Evolutionary conservation across 257 asterid genomes (phyloP), one percentile per base, ranked within the genome.

Genomic region (Jaltomata sinuosa): DNA sequence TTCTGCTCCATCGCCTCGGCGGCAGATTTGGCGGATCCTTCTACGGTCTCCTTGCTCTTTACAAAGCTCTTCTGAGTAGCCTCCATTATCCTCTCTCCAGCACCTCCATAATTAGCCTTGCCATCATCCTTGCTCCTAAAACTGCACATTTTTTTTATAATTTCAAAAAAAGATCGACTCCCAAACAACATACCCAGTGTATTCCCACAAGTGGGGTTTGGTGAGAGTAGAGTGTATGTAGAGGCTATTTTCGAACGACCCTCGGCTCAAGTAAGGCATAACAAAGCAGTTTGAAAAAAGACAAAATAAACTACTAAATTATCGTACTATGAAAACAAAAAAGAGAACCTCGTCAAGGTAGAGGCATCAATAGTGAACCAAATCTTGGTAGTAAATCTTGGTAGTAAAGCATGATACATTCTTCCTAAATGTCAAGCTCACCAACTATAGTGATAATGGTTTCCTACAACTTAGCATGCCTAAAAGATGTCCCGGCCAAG

Each of bases 1-100:
- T 85, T 82, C 34, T 83, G 78, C 84, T 79, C 88, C 49, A 87
- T 81, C 3, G 36, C 83, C 79, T 64, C 27, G 0, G 86, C 90
- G 0, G 90, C 90, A n/a, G 81, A 52, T 52, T 74, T 88, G 22
- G 90, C 89, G 0, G 84, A 74, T 65, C 79, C 84, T 67, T 87
- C 83, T 4, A 80, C 79, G 0, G 84, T 80, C 49, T 16, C 87
- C 36, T 80, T 87, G 79, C 72, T 83, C 15, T 83, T 21, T 3
- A 11, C 38, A 49, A 88, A 76, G 79, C 89, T 88, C 89, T 86
- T 84, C 84, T 78, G 84, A 32, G 89, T 88, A 9, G 89, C 90
- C 0, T 49, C 81, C 61, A 59, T 81, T 50, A 86, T 38, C 72
- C 36, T 88, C 65, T 65, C 87, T 49, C 78, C 61, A 79, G 84